Evolutionary conservation across 495 filamentous ascomycete species (phyloP), one percentile per base, ranked within the genome.

Genomic region (Friedmanniomyces endolithicus): DNA sequence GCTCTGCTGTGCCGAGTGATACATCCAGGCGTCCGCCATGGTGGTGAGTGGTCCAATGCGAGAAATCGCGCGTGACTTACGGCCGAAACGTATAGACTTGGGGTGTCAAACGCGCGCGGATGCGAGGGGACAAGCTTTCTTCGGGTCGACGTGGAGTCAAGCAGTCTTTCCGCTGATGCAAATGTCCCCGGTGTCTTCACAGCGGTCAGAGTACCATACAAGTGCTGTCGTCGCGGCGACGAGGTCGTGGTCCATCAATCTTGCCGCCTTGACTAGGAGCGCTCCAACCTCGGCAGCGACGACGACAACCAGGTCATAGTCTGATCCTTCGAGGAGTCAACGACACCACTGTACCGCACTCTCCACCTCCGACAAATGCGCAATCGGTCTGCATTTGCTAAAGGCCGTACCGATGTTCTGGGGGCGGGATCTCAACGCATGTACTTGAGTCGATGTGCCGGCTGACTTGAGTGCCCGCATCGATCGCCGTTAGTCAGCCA

Each of bases 21-120:
- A 56, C 54, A 56, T 56, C 54, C 54, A 56, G 31, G 54, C 39
- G 20, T 56, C 54, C 12, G 54, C 45, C 54, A 56, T 56, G 16
- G 4, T 31, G 27, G 27, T n/a, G n/a, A n/a, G n/a, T n/a, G n/a
- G 27, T 6, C 37, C 12, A 22, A 16, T 19, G 11, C 37, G 17
- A 19, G 12, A 14, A 4, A 14, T 6, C 2, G 16, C 6, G 37
- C 40, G 25, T 27, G 40, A 11, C 1, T 53, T 53, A 53, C 51
- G 51, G 51, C 51, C 51, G 51, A 53, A 52, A 6, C 12, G 44
- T 16, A 47, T 6, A 19, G 16, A 19, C n/a, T n/a, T n/a, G n/a
- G n/a, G 12, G 27, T 31, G 27, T 9, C 9, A 9, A 3, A 31
- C 27, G 27, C 9, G 27, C 27, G 27, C 27, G 27, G 27, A 31